Evolutionary conservation across 1,139 yeast genomes (phyloP).

Genomic region (Pichia sp.): DNA sequence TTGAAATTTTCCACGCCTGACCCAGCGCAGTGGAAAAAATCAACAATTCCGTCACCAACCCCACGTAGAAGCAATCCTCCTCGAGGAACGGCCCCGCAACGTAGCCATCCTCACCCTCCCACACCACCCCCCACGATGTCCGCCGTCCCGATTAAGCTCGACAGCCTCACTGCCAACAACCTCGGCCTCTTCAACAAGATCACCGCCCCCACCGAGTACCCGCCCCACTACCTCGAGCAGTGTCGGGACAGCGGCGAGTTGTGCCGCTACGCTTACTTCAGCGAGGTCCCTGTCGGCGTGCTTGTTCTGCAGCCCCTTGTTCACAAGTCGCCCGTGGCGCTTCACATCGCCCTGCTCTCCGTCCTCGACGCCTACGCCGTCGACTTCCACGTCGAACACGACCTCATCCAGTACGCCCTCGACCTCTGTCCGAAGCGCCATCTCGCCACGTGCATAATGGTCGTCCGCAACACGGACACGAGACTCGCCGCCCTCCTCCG

Average conservation of each 20-base stretch:
- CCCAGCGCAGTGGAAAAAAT: no score
- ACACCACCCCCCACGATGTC: neutral
- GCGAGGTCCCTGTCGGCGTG: slow-evolving; percentile 60
- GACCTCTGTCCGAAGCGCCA: slow-evolving; percentile 46
- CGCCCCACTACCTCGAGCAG: slow-evolving; percentile 44
- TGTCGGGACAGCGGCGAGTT: slow-evolving; percentile 35
- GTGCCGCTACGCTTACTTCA: slow-evolving; percentile 31
- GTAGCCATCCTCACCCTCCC: no score
- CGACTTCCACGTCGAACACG: slow-evolving; percentile 57
- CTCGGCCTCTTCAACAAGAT: slow-evolving; percentile 50
- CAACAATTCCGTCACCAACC: no score
- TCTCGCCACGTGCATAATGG: slow-evolving; percentile 30
- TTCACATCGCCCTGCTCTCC: slow-evolving; percentile 63
- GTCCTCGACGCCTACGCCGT: slow-evolving; percentile 58
- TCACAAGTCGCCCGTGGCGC: slow-evolving; percentile 40
- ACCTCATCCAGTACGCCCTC: slow-evolving; percentile 51
- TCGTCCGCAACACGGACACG: slow-evolving; percentile 10
- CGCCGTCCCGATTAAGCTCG: slow-evolving; percentile 39
- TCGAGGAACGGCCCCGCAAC: no score
- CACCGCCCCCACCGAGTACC: slow-evolving; percentile 44
- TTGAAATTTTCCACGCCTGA: no score
- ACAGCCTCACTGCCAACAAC: slow-evolving; percentile 54
- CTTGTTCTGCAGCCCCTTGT: slow-evolving; percentile 51
- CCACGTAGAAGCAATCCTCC: no score
- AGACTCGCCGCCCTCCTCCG: slow-evolving; percentile 9